These are phyloP conservation scores for Ogataea neopini DNA, from an alignment of 805 yeast species.

Conservation along the genomic window DNA sequence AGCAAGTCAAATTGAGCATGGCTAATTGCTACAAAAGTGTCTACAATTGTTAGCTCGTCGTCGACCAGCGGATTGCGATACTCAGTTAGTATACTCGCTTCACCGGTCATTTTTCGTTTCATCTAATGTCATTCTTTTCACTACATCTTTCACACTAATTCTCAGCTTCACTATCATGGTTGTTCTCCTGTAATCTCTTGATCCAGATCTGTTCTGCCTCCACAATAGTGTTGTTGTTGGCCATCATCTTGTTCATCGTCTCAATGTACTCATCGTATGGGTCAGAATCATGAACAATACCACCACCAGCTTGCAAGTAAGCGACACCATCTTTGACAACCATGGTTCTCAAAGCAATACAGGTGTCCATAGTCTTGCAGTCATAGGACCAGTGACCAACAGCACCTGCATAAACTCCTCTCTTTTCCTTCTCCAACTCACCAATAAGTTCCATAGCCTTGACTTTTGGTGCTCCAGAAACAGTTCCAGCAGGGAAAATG, in stretches of 20 bases:
- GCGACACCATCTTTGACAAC: constrained; percentile 88
- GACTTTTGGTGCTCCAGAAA: constrained; percentile 97
- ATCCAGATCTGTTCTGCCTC: constrained; percentile 86
- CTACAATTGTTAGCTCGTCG: background rate
- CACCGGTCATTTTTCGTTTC: background rate
- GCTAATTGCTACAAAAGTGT: too few species aligned
- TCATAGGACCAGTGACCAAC: constrained; percentile 98
- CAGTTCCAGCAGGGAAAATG: constrained; percentile 99
- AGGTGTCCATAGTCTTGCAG: constrained; percentile 93
- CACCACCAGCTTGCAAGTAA: constrained; percentile 98
- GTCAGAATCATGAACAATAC: constrained; percentile 93
- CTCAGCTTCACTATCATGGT: constrained; percentile 30
- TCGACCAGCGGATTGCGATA: background rate
- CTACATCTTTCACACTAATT: background rate
- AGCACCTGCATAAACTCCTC: constrained; percentile 98
- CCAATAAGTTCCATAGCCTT: constrained; percentile 94
- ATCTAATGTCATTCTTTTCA: background rate
- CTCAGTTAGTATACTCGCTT: background rate
- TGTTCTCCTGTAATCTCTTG: constrained; percentile 38
- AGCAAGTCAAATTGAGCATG: too few species aligned
- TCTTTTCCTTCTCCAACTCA: constrained; percentile 84
- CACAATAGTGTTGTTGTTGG: constrained; percentile 86
- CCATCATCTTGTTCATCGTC: constrained; percentile 96
- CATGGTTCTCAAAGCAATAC: constrained; percentile 97
- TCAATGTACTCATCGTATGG: constrained; percentile 94